Evolutionary conservation across 495 filamentous ascomycete genomes (phyloP).

Genomic region (Aspergillus taichungensis): DNA sequence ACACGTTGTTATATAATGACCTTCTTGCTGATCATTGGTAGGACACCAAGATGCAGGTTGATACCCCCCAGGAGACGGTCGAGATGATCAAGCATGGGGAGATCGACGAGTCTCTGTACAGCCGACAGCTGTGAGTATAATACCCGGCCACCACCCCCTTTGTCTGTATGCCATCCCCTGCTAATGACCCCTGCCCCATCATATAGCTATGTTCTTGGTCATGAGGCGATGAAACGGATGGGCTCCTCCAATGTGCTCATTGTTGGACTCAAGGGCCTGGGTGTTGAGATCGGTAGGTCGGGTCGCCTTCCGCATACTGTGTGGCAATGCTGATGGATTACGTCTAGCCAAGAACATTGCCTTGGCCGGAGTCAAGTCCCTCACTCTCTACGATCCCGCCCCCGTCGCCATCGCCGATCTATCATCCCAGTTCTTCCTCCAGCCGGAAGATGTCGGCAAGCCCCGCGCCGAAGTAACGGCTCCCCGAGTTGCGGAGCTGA

Average conservation of each 20-base stretch:
- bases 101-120: conserved; percentile 97
- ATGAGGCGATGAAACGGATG: conserved; percentile 99
- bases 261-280: conserved; percentile 84
- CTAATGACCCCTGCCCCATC: conserved; percentile 5
- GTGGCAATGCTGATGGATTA: conserved; percentile 3
- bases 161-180: background rate
- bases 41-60: conserved; percentile 78
- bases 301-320: background rate
- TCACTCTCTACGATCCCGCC: conserved; percentile 82
- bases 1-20: background rate
- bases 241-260: conserved; percentile 90
- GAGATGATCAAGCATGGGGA: conserved; percentile 56
- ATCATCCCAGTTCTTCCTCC: conserved; percentile 95
- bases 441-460: conserved; percentile 80
- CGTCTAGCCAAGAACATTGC: conserved; percentile 87
- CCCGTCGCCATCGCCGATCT: conserved; percentile 76
- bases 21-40: conserved; percentile 14
- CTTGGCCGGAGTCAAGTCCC: conserved; percentile 83
- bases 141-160: background rate
- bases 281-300: conserved; percentile 77
- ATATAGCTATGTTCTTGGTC: conserved; percentile 77
- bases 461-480: conserved; percentile 78
- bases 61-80: conserved; percentile 48
- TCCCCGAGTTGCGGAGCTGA: conserved; percentile 86
- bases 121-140: conserved; percentile 69